Base-by-base conservation (phyloP, 305 asterid species). In the Fraxinus sp. region DNA sequence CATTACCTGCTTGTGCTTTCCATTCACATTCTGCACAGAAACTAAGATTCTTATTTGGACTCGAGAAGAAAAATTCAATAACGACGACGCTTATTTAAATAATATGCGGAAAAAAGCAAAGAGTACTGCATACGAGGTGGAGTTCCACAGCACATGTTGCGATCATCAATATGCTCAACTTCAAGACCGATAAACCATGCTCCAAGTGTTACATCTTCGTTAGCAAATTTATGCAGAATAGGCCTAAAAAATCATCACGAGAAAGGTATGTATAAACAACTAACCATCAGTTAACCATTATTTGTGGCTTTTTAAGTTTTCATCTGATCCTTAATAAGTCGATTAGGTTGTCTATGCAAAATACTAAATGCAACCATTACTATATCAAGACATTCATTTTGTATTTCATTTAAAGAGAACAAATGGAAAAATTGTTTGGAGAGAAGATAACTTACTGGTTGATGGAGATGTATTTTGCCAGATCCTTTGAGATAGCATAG, bases 181-280 rank as follows among this genome's bases (percentile, higher is more conserved):
- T 89, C 90, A 2, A 89, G 89, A 80, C 91, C 91, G 3, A 89
- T 84, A 41, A 89, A 78, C 90, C 90, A 89, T 1, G 91, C 84
- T 7, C 91, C 91, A 57, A 89, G 89, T 16, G 91, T 85, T 5
- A 89, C 90, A 59, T 89, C 91, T 85, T 89, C 91, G 13, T 89
- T 89, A 57, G 89, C 91, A 85, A 77, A 89, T 59, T 87, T 89
- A 75, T 89, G 91, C 73, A 89, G 77, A 41, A 89, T 85, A 1
- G 79, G 89, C 70, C 91, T 89, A 86, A 28, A 79, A 81, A 68
- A 62, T 68, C 37, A 82, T n/a, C 16, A 16, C 7, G 4, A 46
- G 5, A 71, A 4, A 49, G 7, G 16, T 16, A 20, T 0, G 4
- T 3, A 75, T 4, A 39, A 75, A 36, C 57, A 75, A 10, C 1